Conservation (phyloP, 2,329 filamentous ascomycete genomes). For the Dactylellina parvicollis region DNA sequence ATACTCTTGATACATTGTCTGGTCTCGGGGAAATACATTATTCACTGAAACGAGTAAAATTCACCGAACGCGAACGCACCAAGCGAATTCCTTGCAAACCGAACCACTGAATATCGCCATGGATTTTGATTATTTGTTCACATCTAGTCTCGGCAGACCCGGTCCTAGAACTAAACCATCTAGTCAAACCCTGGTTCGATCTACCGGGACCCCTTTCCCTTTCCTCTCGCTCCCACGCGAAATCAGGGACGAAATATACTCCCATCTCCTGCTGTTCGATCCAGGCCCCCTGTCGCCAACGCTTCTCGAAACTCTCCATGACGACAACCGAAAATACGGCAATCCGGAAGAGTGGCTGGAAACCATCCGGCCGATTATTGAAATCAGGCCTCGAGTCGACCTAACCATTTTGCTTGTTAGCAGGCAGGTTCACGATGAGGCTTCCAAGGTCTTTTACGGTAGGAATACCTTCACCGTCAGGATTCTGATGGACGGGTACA, state of each 20-base stretch:
- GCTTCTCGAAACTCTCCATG: not conserved
- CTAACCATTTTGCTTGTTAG: conserved; percentile 7
- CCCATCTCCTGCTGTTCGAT: not conserved
- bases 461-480: conserved; percentile 9
- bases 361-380: not conserved
- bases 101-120: no score
- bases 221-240: conserved; percentile 9
- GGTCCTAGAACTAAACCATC: no score
- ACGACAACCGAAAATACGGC: not conserved
- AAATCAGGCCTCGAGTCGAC: not conserved
- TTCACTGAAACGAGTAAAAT: no score
- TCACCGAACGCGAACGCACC: no score
- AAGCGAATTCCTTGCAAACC: no score
- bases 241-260: conserved; percentile 12
- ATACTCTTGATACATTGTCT: no score
- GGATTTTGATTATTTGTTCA: no score
- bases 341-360: not conserved
- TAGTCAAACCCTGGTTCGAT: no score
- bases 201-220: not conserved
- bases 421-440: conserved; percentile 7
- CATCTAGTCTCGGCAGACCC: no score
- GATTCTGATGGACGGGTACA: not conserved
- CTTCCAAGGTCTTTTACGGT: conserved; percentile 10
- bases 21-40: no score
- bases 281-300: not conserved